Conservation (phyloP, 257 asterid species). For the Paulownia fortunei region DNA sequence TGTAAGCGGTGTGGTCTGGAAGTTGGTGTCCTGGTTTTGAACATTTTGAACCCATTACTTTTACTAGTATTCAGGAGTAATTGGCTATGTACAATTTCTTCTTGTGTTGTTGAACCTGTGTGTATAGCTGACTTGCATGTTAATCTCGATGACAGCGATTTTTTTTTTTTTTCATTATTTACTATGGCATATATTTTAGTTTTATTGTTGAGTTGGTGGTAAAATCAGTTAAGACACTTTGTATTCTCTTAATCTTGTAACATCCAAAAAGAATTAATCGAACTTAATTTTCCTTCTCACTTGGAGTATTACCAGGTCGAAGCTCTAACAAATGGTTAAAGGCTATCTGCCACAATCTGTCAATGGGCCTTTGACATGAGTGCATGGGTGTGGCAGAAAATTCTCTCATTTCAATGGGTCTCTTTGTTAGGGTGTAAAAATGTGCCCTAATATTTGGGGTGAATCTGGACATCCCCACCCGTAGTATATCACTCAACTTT, state of each 20-base stretch:
- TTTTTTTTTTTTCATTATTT: not conserved
- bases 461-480: too few species aligned
- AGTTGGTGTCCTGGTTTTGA: constrained; percentile 35
- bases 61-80: constrained; percentile 31
- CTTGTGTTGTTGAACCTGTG: constrained; percentile 21
- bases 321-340: too few species aligned
- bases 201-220: not conserved
- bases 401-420: too few species aligned
- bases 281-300: too few species aligned
- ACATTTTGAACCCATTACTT: constrained; percentile 34
- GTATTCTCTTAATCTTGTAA: too few species aligned
- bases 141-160: constrained; percentile 13
- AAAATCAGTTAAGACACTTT: not conserved
- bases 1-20: constrained; percentile 36
- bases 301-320: too few species aligned
- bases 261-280: too few species aligned
- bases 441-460: too few species aligned
- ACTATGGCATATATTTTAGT: not conserved
- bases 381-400: not conserved
- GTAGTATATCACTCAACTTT: too few species aligned
- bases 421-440: too few species aligned
- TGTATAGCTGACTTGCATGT: constrained; percentile 44
- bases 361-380: not conserved
- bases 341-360: not conserved
- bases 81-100: constrained; percentile 21